Evolutionary conservation across 2,329 filamentous ascomycete genomes (phyloP).

Genomic region (Aaosphaeria pasadenensis): DNA sequence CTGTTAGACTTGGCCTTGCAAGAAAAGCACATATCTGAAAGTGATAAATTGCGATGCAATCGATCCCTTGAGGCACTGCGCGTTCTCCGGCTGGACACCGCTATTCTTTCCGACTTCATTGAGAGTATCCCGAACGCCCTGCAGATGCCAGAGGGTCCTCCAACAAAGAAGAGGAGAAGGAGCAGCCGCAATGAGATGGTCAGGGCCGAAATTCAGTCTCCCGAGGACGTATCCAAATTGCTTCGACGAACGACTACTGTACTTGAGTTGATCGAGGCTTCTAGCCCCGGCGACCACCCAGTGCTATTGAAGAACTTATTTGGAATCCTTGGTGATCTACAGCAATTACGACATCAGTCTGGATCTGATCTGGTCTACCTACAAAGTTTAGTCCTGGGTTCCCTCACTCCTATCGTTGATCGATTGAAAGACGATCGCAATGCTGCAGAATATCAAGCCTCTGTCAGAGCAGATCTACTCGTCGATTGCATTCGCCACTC

Average conservation of each 20-base stretch:
- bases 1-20: constrained; percentile 61
- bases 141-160: constrained; percentile 68
- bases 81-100: constrained; percentile 68
- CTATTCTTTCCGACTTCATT: constrained; percentile 69
- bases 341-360: constrained; percentile 76
- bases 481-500: constrained; percentile 94
- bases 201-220: constrained; percentile 59
- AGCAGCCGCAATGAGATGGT: constrained; percentile 71
- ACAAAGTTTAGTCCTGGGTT: constrained; percentile 78
- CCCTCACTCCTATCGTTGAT: constrained; percentile 79
- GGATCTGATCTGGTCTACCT: constrained; percentile 88
- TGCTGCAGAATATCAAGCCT: constrained; percentile 69
- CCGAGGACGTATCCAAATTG: constrained; percentile 63
- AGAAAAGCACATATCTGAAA: constrained; percentile 23
- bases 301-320: constrained; percentile 79
- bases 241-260: constrained; percentile 81
- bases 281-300: constrained; percentile 70
- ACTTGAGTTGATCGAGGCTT: constrained; percentile 81
- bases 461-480: constrained; percentile 82
- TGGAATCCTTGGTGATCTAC: constrained; percentile 78
- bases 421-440: constrained; percentile 17
- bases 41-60: constrained; percentile 47
- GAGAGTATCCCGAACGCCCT: constrained; percentile 71
- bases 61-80: constrained; percentile 68
- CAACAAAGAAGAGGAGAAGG: constrained; percentile 74